Evolutionary conservation across 2,329 filamentous ascomycete genomes (phyloP), one percentile per base, ranked within the genome.

Genomic region (Alternaria ethzedia): DNA sequence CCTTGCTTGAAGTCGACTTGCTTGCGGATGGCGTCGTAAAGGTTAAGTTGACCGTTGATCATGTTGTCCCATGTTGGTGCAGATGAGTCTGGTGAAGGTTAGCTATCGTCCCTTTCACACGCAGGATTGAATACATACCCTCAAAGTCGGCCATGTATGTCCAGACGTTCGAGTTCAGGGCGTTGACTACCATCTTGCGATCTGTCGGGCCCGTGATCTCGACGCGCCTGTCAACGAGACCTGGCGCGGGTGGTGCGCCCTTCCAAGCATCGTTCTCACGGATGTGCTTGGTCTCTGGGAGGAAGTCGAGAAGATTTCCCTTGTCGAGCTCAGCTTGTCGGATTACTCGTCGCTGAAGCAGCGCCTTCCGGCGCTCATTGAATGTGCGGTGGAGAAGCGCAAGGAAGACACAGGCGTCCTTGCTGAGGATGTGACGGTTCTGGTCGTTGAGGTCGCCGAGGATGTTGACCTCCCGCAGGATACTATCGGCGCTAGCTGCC

Each of bases 131-230:
- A 21, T 43, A 36, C 87, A 75, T 81, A 96, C 94, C 95, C 84
- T 99, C 96, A 72, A 99, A 97, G 82, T 99, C 96, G 51, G 96
- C 96, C 96, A 99, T 99, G 78, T 98, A 99, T 60, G 95, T 98
- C 91, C 92, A 98, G 23, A 98, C 96, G 76, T 98, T 88, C 49
- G 95, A 91, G 82, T 98, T 99, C 79, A 98, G 79, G 10, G 96
- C 96, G 81, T 99, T 99, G 67, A 98, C 93, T 51, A 98, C 94
- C 96, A 99, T 99, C 88, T 98, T 99, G 72, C 96, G 88, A 83
- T 98, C 96, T 7, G 94, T 97, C 1, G 96, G 96, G 9, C 96
- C 96, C 6, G 96, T 99, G 77, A 98, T 99, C 85, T 99, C 96
- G 30, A 97, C 92, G 65, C 96, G 89, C 70, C 96, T 91, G 84